phyloP scores from a whole-genome alignment of 345 rosid species.

The Eucalyptus virginea region DNA sequence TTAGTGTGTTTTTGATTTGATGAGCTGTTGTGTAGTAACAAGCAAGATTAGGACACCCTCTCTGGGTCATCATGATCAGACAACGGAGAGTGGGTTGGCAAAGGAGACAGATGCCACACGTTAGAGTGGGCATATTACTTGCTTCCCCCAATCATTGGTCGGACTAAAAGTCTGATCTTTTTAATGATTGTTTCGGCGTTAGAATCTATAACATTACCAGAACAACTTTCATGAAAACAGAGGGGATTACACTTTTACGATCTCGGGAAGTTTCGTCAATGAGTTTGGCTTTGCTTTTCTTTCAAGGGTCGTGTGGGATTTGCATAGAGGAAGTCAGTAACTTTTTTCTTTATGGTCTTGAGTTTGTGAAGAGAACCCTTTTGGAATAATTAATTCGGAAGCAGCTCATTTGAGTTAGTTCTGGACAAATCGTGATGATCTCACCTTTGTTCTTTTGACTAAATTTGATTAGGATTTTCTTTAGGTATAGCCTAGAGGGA shows the following conservation, averaged over 20 bases:
- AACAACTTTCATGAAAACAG: not conserved
- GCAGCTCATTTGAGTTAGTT: not conserved
- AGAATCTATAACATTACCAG: not conserved
- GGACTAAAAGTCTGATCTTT: not conserved
- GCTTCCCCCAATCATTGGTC: not conserved
- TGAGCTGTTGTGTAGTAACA: not conserved
- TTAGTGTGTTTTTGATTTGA: not conserved
- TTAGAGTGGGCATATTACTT: not conserved
- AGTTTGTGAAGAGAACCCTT: not conserved
- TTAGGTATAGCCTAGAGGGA: not conserved
- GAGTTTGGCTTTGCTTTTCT: not conserved
- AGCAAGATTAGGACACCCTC: not conserved
- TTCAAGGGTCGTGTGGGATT: not conserved
- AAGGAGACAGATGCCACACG: not conserved
- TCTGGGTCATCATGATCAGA: not conserved
- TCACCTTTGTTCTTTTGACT: not conserved
- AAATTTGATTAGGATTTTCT: not conserved
- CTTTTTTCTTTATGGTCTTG: not conserved
- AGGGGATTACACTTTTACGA: not conserved
- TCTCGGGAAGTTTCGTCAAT: not conserved
- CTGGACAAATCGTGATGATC: not conserved
- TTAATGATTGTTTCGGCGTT: not conserved
- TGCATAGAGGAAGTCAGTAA: not conserved
- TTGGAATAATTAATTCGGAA: not conserved
- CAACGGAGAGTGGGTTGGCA: not conserved